These are phyloP conservation scores for Alternaria conjuncta DNA, from an alignment of 2,329 filamentous ascomycete genomes.

Conservation along the genomic window DNA sequence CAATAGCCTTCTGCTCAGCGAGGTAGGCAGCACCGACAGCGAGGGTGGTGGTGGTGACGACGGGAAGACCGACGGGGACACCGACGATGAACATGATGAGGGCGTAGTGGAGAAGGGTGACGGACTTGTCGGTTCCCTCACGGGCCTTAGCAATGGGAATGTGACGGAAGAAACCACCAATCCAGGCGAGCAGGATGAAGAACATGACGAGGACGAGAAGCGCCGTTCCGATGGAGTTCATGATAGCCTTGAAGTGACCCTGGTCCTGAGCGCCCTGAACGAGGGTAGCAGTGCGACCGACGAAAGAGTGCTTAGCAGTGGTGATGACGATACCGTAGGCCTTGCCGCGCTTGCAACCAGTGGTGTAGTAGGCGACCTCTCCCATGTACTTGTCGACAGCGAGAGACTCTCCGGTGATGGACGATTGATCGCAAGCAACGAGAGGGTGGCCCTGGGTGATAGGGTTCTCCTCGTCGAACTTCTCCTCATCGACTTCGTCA, in stretches of 20 bases:
- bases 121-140: conserved; percentile 57
- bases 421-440: conserved; percentile 77
- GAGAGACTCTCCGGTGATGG: conserved; percentile 81
- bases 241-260: conserved; percentile 73
- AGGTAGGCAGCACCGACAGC: conserved; percentile 80
- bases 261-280: conserved; percentile 77
- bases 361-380: conserved; percentile 78
- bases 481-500: conserved; percentile 65
- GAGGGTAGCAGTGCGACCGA: conserved; percentile 75
- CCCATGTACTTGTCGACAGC: conserved; percentile 82
- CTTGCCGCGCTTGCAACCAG: conserved; percentile 81
- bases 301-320: conserved; percentile 75
- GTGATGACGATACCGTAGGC: conserved; percentile 72
- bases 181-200: conserved; percentile 77
- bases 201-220: conserved; percentile 78
- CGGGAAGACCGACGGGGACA: conserved; percentile 78
- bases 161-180: conserved; percentile 79
- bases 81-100: conserved; percentile 71
- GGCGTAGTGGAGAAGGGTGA: conserved; percentile 63
- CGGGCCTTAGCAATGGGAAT: conserved; percentile 67
- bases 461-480: conserved; percentile 59
- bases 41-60: conserved; percentile 78
- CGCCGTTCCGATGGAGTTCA: conserved; percentile 79
- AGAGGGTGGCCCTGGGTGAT: conserved; percentile 69
- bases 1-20: conserved; percentile 78